Conservation (phyloP, 345 rosid species). For the Bruguiera sexangula region DNA sequence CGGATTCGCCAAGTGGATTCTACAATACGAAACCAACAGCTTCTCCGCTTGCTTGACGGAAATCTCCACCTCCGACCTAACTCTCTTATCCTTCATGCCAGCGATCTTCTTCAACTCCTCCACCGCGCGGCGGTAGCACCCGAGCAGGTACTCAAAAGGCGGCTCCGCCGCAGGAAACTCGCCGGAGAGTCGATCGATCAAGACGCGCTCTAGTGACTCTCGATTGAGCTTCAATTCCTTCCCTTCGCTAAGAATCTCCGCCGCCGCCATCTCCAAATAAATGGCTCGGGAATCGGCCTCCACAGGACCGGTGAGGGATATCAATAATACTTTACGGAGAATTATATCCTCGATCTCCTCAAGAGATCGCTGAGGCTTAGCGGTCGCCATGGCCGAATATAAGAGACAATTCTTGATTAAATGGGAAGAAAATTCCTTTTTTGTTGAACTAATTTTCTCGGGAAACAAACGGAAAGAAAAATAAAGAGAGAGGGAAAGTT, state of each 20-base stretch:
- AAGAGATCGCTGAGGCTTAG: constrained; percentile 59
- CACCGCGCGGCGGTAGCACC: constrained; percentile 69
- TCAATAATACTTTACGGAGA: constrained; percentile 69
- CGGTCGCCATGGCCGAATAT: constrained; percentile 47
- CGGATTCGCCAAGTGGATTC: constrained; percentile 78
- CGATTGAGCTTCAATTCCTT: constrained; percentile 60
- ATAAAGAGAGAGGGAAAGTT: not conserved
- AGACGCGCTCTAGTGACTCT: constrained; percentile 68
- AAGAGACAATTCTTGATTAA: too few relatives aligned
- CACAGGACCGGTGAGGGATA: constrained; percentile 49
- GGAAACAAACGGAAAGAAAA: constrained; percentile 5
- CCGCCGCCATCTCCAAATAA: constrained; percentile 78
- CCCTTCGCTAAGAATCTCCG: constrained; percentile 95
- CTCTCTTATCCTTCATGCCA: constrained; percentile 70
- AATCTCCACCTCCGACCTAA: constrained; percentile 64
- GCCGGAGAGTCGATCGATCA: constrained; percentile 83
- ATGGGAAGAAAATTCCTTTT: not conserved
- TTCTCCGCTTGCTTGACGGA: constrained; percentile 62
- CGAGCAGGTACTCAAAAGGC: constrained; percentile 63
- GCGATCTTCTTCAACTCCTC: constrained; percentile 81
- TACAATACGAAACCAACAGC: constrained; percentile 63
- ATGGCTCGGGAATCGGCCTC: constrained; percentile 49
- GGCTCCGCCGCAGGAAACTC: constrained; percentile 54
- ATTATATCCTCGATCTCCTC: constrained; percentile 85
- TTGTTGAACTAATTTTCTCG: not conserved